A percentile compares a stretch with the other conserved stretches of the same genome.
Evolutionary conservation across 257 asterid genomes (phyloP).

Genomic region (Nicotiana knightiana): DNA sequence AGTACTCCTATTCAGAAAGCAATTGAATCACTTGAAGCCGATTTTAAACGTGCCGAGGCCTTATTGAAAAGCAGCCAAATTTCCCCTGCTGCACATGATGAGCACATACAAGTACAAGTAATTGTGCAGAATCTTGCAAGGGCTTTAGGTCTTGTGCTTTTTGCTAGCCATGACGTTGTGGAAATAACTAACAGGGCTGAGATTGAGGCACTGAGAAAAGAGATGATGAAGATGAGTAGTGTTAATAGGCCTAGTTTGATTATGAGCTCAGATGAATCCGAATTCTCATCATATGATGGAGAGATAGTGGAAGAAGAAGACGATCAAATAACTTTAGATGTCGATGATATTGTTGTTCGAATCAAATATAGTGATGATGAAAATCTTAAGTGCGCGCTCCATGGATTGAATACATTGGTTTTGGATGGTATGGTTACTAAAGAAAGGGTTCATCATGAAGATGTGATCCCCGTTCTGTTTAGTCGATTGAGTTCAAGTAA

Average conservation of each 20-base stretch:
- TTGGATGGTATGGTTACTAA: slow-evolving; percentile 33
- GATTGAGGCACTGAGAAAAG: slow-evolving; percentile 55
- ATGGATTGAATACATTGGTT: slow-evolving; percentile 35
- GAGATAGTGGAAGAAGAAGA: slow-evolving; percentile 27
- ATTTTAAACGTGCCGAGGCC: slow-evolving; percentile 41
- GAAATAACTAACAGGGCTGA: slow-evolving; percentile 42
- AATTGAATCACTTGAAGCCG: slow-evolving; percentile 58
- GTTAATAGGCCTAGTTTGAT: slow-evolving; percentile 31
- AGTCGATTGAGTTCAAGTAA: slow-evolving; percentile 38
- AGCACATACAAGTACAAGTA: slow-evolving; percentile 30
- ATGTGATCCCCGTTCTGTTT: slow-evolving; percentile 34
- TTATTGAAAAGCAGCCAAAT: slow-evolving; percentile 28
- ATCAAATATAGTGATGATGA: slow-evolving; percentile 49
- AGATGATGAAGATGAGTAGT: slow-evolving; percentile 41
- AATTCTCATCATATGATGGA: slow-evolving; percentile 24
- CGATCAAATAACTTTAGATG: slow-evolving; percentile 24
- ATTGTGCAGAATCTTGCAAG: slow-evolving; percentile 46
- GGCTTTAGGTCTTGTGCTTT: slow-evolving; percentile 74
- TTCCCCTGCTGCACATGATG: slow-evolving; percentile 51
- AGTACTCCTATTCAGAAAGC: slow-evolving; percentile 51
- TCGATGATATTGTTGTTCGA: slow-evolving; percentile 46
- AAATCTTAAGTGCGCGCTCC: slow-evolving; percentile 37
- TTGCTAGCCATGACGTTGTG: slow-evolving; percentile 52
- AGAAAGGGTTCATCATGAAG: slow-evolving; percentile 44
- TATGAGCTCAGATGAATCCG: slow-evolving; percentile 31